Conservation (phyloP, 225 moss, liverwort and hornwort genomes). For the Anthoceros angustus region DNA sequence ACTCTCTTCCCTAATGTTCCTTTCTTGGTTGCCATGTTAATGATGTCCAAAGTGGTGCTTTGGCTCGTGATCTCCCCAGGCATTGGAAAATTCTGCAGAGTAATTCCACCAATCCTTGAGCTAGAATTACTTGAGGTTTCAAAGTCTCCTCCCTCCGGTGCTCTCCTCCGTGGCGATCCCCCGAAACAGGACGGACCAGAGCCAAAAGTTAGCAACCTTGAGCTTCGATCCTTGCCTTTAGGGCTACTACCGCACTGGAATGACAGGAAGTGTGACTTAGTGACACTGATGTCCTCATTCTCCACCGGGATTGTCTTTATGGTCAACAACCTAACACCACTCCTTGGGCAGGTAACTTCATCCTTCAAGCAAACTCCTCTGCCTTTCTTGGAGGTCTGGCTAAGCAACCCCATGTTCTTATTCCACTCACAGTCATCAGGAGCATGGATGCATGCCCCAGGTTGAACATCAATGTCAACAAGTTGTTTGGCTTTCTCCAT, state of each 20-base stretch:
- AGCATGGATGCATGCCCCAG: background rate
- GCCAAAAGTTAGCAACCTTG: background rate
- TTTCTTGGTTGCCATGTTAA: conserved; percentile 1
- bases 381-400: background rate
- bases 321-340: background rate
- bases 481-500: background rate
- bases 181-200: background rate
- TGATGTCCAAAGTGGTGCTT: conserved; percentile 2
- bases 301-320: background rate
- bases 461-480: background rate
- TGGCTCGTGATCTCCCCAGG: conserved; percentile 4
- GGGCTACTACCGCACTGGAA: background rate
- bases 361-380: background rate
- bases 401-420: background rate
- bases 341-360: background rate
- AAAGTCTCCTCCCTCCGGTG: background rate
- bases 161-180: background rate
- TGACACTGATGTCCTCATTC: background rate
- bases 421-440: background rate
- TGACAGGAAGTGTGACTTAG: background rate
- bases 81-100: background rate
- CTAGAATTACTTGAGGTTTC: background rate
- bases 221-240: background rate
- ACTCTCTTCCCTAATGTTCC: background rate
- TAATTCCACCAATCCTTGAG: conserved; percentile 1